phyloP scores from a whole-genome alignment of 805 yeast species.

The Blastobotrys americana region DNA sequence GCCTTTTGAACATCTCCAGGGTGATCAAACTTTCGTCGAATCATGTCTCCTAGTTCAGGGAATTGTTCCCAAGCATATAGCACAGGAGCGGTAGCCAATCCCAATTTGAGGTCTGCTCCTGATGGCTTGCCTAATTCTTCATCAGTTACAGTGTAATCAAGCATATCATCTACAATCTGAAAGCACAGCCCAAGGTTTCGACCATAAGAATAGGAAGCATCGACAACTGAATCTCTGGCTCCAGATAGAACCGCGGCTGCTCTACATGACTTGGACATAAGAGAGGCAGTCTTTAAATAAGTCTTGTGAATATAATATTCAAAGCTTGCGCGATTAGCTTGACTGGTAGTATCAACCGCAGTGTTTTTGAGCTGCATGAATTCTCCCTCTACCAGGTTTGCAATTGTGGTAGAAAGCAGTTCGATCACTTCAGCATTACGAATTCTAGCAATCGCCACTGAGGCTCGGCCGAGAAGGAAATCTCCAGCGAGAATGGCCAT shows the following conservation, averaged over 20 bases:
- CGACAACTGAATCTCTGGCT: constrained; percentile 65
- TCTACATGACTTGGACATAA: constrained; percentile 88
- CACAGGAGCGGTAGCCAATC: constrained; percentile 95
- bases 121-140: constrained; percentile 88
- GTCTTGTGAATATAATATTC: constrained; percentile 94
- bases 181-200: constrained; percentile 90
- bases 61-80: constrained; percentile 87
- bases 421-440: constrained; percentile 97
- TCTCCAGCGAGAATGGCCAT: constrained; percentile 98
- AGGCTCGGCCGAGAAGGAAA: constrained; percentile 89
- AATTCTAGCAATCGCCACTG: constrained; percentile 87
- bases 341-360: constrained; percentile 46
- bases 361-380: constrained; percentile 97
- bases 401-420: constrained; percentile 89
- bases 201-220: constrained; percentile 84
- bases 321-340: constrained; percentile 60
- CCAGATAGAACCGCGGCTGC: constrained; percentile 93
- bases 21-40: constrained; percentile 70
- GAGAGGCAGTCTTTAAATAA: constrained; percentile 86
- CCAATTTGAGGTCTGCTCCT: constrained; percentile 88
- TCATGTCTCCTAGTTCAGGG: constrained; percentile 77
- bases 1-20: constrained; percentile 86
- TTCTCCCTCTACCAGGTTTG: constrained; percentile 96
- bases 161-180: constrained; percentile 92
- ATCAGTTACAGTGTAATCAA: constrained; percentile 87